These are phyloP conservation scores for Fagus sylvatica DNA, from an alignment of 306 rosid genomes.

Conservation along the genomic window DNA sequence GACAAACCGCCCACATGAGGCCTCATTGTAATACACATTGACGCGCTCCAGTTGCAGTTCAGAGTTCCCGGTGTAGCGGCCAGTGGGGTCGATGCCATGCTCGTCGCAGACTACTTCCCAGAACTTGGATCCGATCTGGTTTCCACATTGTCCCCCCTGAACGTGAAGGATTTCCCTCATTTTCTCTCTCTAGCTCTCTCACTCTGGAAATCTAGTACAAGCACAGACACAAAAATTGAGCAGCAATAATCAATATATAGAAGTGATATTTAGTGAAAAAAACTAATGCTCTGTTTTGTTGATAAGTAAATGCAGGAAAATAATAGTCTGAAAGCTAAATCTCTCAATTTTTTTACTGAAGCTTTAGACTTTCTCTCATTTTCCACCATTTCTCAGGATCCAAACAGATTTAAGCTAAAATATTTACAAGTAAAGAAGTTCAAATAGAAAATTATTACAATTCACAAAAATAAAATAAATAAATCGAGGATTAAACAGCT, in stretches of 20 bases:
- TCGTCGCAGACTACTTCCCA: conserved; percentile 12
- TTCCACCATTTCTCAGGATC: neutral
- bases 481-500: neutral
- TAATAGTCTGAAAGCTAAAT: no score
- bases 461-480: neutral
- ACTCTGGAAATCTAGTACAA: neutral
- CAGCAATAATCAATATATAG: neutral
- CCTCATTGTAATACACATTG: conserved; percentile 8
- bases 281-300: neutral
- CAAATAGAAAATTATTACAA: neutral
- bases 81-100: conserved; percentile 2
- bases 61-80: neutral
- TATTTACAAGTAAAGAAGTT: no score
- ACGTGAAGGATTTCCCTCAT: conserved; percentile 10
- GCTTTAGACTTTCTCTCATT: neutral
- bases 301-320: neutral
- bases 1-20: conserved; percentile 4
- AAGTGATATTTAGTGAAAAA: neutral
- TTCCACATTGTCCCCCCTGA: conserved; percentile 6
- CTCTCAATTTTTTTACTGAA: neutral
- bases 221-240: neutral
- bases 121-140: conserved; percentile 9
- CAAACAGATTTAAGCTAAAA: neutral
- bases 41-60: conserved; percentile 5
- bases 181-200: neutral